Evolutionary conservation across 2,329 filamentous ascomycete genomes (phyloP).

Genomic region (Penicillium sp.): DNA sequence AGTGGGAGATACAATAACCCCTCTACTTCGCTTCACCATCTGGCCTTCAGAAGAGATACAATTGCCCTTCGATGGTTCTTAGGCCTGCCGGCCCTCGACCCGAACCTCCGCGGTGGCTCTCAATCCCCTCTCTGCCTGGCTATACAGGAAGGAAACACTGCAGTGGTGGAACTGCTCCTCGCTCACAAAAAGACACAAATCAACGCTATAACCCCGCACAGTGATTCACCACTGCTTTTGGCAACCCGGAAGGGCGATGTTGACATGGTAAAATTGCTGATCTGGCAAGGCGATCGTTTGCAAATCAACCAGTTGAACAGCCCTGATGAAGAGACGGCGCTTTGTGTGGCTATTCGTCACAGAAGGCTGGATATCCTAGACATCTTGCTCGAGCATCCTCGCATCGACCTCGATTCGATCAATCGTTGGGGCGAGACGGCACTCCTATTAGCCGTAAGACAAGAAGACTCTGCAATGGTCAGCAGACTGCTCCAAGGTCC

Average conservation of each 20-base stretch:
- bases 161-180: background rate
- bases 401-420: too few species aligned
- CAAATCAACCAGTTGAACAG: too few species aligned
- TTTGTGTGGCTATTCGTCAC: too few species aligned
- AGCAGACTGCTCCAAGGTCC: too few species aligned
- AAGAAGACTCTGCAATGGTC: too few species aligned
- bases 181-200: background rate
- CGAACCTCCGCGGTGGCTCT: background rate
- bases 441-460: too few species aligned
- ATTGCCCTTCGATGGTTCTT: background rate
- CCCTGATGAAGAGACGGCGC: too few species aligned
- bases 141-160: background rate
- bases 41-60: background rate
- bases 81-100: background rate
- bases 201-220: background rate
- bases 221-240: background rate
- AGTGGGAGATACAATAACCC: background rate
- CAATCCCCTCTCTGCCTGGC: background rate
- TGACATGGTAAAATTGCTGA: background rate
- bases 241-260: background rate
- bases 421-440: too few species aligned
- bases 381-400: too few species aligned
- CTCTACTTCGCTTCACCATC: background rate
- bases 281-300: background rate
- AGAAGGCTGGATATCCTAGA: too few species aligned